phyloP scores from a whole-genome alignment of 1,284 basidiomycete species.

The Psilocybe mexicana region DNA sequence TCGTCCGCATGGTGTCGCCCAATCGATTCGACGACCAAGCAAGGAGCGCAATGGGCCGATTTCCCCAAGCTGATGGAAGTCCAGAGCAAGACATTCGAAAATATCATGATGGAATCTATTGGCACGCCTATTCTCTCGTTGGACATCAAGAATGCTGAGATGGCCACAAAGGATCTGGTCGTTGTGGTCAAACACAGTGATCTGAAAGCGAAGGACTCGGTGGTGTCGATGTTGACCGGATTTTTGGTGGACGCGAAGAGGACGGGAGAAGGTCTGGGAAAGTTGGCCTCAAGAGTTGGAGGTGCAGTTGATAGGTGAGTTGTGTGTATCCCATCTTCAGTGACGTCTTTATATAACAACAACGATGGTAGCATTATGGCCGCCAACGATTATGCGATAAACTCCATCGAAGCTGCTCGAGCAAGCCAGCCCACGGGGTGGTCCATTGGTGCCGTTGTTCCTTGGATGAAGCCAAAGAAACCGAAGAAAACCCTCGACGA shows the following conservation, averaged over 20 bases:
- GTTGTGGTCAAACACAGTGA: conserved; percentile 62
- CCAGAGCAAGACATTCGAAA: conserved; percentile 59
- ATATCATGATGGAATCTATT: conserved; percentile 55
- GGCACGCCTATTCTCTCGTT: conserved; percentile 58
- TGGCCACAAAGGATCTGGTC: conserved; percentile 66
- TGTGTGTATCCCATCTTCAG: background rate
- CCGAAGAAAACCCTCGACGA: conserved; percentile 28
- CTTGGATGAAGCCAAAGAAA: conserved; percentile 34
- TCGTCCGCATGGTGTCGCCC: conserved; percentile 43
- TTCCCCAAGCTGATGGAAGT: conserved; percentile 58
- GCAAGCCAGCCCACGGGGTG: conserved; percentile 35
- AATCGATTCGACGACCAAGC: conserved; percentile 10
- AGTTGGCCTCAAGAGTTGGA: conserved; percentile 57
- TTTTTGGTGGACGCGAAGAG: conserved; percentile 62
- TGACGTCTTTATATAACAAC: background rate
- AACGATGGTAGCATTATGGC: conserved; percentile 56
- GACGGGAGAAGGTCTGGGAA: conserved; percentile 56
- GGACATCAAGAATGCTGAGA: conserved; percentile 69
- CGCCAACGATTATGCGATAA: conserved; percentile 65
- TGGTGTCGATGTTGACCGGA: conserved; percentile 49
- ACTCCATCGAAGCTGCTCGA: conserved; percentile 53
- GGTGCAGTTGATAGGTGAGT: conserved; percentile 69
- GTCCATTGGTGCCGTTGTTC: conserved; percentile 37
- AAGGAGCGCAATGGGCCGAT: conserved; percentile 43
- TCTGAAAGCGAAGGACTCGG: conserved; percentile 52